Percentiles rank a stretch among this genome's conserved stretches.
These are phyloP conservation scores for Gyromitra esculenta DNA, from an alignment of 2,329 filamentous ascomycete genomes.

Conservation along the genomic window DNA sequence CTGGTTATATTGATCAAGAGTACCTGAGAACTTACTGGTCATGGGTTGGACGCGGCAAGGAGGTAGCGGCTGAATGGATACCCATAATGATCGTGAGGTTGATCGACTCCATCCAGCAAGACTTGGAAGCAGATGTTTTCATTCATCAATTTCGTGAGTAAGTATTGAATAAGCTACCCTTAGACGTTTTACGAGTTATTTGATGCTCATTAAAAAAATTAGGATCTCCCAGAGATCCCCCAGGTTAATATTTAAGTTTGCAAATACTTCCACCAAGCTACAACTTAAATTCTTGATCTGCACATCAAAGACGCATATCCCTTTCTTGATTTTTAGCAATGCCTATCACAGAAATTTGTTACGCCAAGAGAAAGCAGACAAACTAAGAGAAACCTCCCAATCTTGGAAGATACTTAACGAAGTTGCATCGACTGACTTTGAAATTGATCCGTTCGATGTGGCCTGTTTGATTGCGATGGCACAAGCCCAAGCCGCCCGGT, in stretches of 20 bases:
- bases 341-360: background rate
- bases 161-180: background rate
- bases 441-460: conserved; percentile 41
- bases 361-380: conserved; percentile 4
- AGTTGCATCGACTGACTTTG: conserved; percentile 5
- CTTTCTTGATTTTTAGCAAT: conserved; percentile 19
- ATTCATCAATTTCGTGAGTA: background rate
- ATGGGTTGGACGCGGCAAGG: background rate
- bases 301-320: background rate
- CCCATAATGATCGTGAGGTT: background rate
- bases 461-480: conserved; percentile 32
- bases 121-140: background rate
- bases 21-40: background rate
- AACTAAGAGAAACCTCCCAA: background rate
- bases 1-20: background rate
- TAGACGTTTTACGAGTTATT: background rate
- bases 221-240: background rate
- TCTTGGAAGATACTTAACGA: background rate
- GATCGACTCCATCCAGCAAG: background rate
- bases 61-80: conserved; percentile 6
- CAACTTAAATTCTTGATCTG: conserved; percentile 5
- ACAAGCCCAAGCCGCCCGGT: conserved; percentile 18
- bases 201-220: background rate
- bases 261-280: background rate
- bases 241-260: background rate